Conservation (phyloP, 2,329 filamentous ascomycete genomes). For the Curvularia sp. region DNA sequence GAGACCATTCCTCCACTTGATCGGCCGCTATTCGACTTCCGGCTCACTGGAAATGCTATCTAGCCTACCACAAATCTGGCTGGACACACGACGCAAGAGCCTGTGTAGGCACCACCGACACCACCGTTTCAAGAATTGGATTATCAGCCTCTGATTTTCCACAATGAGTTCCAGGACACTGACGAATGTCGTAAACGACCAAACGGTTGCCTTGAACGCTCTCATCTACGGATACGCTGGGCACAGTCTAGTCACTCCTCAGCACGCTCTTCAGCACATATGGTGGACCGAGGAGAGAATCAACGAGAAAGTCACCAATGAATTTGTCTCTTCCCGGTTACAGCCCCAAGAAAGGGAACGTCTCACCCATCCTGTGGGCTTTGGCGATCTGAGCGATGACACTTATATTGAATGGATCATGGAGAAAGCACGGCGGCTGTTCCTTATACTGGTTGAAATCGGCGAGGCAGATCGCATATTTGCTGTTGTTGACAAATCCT, state of each 20-base stretch:
- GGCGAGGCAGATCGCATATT: slow-evolving; percentile 78
- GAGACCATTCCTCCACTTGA: slow-evolving; percentile 15
- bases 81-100: slow-evolving; percentile 28
- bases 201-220: slow-evolving; percentile 57
- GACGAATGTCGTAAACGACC: slow-evolving; percentile 53
- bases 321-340: slow-evolving; percentile 71
- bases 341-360: slow-evolving; percentile 68
- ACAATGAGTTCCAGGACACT: slow-evolving; percentile 50
- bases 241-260: slow-evolving; percentile 59
- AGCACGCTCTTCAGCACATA: slow-evolving; percentile 59
- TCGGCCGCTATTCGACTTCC: slow-evolving; percentile 8
- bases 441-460: slow-evolving; percentile 74
- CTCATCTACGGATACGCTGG: slow-evolving; percentile 60
- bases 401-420: slow-evolving; percentile 83
- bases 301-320: slow-evolving; percentile 71
- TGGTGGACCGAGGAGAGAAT: slow-evolving; percentile 79
- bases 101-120: slow-evolving; percentile 22
- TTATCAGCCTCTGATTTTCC: slow-evolving; percentile 12
- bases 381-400: slow-evolving; percentile 73
- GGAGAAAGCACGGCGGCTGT: slow-evolving; percentile 71
- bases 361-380: slow-evolving; percentile 68
- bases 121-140: slow-evolving; percentile 19
- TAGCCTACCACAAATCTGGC: slow-evolving; percentile 26
- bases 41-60: slow-evolving; percentile 37
- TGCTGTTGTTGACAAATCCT: slow-evolving; percentile 75